Evolutionary conservation across 805 yeast genomes (phyloP).

Genomic region (Phaffomyces opuntiae): DNA sequence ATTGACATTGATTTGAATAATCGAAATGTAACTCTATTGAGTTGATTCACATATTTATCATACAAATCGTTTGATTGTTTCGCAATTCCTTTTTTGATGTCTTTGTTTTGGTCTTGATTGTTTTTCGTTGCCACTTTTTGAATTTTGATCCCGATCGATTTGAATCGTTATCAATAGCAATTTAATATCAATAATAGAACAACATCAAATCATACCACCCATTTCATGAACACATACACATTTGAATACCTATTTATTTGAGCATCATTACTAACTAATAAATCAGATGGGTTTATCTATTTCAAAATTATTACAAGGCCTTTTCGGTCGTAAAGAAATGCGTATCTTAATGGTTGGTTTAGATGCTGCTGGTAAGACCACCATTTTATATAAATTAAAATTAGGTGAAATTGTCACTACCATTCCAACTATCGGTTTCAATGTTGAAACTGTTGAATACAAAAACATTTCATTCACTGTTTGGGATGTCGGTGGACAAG

Average conservation of each 20-base stretch:
- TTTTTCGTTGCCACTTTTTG: constrained; percentile 1
- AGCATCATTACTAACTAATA: constrained; percentile 7
- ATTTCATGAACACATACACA: too few species aligned
- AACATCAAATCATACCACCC: too few species aligned
- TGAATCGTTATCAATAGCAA: too few species aligned
- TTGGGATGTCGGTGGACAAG: constrained; percentile 99
- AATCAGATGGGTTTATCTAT: constrained; percentile 84
- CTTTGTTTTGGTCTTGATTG: too few species aligned
- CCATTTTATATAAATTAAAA: constrained; percentile 89
- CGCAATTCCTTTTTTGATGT: too few species aligned
- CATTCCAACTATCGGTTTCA: constrained; percentile 95
- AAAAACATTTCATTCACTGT: constrained; percentile 95
- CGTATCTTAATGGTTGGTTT: constrained; percentile 97
- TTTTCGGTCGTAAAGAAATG: constrained; percentile 97
- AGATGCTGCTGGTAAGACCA: constrained; percentile 98
- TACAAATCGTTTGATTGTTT: too few species aligned
- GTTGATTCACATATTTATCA: too few species aligned
- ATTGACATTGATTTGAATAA: too few species aligned
- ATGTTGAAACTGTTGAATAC: constrained; percentile 95
- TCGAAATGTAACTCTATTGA: too few species aligned
- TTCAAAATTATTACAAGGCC: constrained; percentile 90
- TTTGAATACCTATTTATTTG: too few species aligned
- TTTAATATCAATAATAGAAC: too few species aligned
- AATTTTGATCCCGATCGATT: too few species aligned
- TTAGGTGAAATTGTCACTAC: constrained; percentile 95